Evolutionary conservation across 192 early-diverging fungal species (phyloP), one percentile per base, ranked within the genome.

Genomic region (Pilaira anomala): DNA sequence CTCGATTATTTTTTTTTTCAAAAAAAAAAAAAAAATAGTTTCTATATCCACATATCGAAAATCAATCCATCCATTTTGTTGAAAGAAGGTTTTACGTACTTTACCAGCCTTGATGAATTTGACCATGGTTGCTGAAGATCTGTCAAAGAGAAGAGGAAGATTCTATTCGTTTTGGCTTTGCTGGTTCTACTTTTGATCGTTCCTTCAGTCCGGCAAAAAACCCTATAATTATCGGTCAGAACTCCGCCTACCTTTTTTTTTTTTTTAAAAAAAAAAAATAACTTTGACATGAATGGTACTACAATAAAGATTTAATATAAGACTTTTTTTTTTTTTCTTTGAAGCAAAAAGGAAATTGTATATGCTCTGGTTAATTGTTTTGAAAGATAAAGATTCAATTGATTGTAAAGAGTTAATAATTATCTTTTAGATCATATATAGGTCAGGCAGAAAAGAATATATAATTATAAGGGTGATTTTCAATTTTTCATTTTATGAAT

Each of bases 51-150:
- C 54, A 56, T 78, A 13, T n/a, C 58, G 51, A 30, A 62, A n/a
- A 60, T 48, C 64, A 44, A 59, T 62, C 61, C 63, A 74, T 60
- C 46, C n/a, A n/a, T n/a, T n/a, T n/a, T n/a, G n/a, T n/a, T n/a
- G n/a, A n/a, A n/a, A n/a, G n/a, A n/a, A 42, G 46, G 18, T 21
- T 60, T 26, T 69, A 75, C 66, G n/a, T 74, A 83, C 83, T 68
- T 83, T 81, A 67, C 81, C 83, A 53, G 76, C 70, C 72, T 83
- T 83, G 63, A 84, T 68, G 75, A 83, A 84, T 55, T 83, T 82
- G 67, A 80, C 76, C 76, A 74, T 83, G 54, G 60, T 56, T 69
- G 60, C 36, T 46, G 18, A 46, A 57, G 55, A 57, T 57, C 55
- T 57, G 55, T 57, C 55, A 57, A 57, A 25, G 55, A 57, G 36